Base-by-base conservation (phyloP, 306 rosid genomes). In the Castanea mollissima region DNA sequence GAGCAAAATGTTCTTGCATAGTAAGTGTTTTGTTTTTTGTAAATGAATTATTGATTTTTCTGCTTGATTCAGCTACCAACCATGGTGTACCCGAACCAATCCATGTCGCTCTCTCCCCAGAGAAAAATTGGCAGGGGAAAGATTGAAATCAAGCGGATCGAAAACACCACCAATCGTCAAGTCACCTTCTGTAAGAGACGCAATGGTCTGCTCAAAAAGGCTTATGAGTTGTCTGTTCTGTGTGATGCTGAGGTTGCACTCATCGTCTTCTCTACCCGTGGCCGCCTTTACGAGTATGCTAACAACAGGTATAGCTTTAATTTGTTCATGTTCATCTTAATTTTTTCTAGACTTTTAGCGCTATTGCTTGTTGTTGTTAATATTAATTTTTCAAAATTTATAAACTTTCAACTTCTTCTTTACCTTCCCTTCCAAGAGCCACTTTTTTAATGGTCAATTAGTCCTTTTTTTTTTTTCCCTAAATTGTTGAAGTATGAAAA, bases 171-270 rank as follows among this genome's bases (percentile, higher is more conserved):
- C 15, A 96, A 96, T 86, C 97, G 99, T 18, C 99, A 96, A 89
- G 99, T 96, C 6, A 96, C 99, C 52, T 96, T 96, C 87, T 96
- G 99, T 84, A 96, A 96, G 69, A 85, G 99, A 31, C 84, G 99
- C 71, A 96, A 93, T 78, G 98, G 99, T 0, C 79, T 96, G 55
- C 91, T 93, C 44, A 96, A 96, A 86, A 96, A 96, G 78, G 99
- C 99, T 5, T 96, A 96, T 88, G 99, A 96, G 76, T 85, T 96
- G 75, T 96, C 99, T 82, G 99, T 96, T 54, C 97, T 96, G 21
- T 96, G 99, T 87, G 99, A 96, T 85, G 99, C 99, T 5, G 99
- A 96, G 82, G 93, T 96, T 77, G 97, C 99, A 75, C 91, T 96
- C 44, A 88, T 96, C 5, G 99, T 96, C 84, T 96, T 96, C 96